phyloP scores from a whole-genome alignment of 805 yeast genomes.

The Lachancea dasiensis region DNA sequence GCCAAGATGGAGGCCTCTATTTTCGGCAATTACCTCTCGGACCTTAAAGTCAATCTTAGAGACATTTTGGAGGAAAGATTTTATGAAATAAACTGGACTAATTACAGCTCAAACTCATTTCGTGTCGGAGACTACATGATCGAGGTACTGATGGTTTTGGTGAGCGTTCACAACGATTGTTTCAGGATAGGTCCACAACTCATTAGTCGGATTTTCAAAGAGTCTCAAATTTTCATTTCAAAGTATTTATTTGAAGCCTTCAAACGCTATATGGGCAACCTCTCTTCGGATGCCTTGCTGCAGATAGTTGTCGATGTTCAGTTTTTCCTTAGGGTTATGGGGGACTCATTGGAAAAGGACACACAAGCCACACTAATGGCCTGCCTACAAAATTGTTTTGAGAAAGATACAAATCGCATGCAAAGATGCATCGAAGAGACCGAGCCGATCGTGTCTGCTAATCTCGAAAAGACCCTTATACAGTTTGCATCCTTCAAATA shows the following conservation, averaged over 20 bases:
- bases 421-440: constrained; percentile 26
- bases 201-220: constrained; percentile 40
- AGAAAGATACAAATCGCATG: constrained; percentile 24
- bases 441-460: constrained; percentile 28
- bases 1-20: constrained; percentile 47
- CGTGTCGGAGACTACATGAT: constrained; percentile 44
- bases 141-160: constrained; percentile 43
- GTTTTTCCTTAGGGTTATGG: constrained; percentile 38
- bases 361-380: constrained; percentile 29
- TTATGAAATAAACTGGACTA: constrained; percentile 40
- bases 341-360: constrained; percentile 26
- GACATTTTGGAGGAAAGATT: constrained; percentile 38
- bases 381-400: constrained; percentile 30
- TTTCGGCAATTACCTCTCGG: constrained; percentile 47
- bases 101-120: constrained; percentile 29
- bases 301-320: constrained; percentile 51
- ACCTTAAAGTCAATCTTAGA: constrained; percentile 40
- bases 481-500: constrained; percentile 32
- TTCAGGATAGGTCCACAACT: constrained; percentile 42
- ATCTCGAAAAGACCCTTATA: constrained; percentile 25
- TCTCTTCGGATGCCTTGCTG: constrained; percentile 42
- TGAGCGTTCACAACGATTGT: constrained; percentile 48
- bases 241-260: constrained; percentile 34
- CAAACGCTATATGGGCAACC: constrained; percentile 40
- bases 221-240: constrained; percentile 36